phyloP scores from a whole-genome alignment of 148 eudicot species.

The Rhododendron griersonianum region DNA sequence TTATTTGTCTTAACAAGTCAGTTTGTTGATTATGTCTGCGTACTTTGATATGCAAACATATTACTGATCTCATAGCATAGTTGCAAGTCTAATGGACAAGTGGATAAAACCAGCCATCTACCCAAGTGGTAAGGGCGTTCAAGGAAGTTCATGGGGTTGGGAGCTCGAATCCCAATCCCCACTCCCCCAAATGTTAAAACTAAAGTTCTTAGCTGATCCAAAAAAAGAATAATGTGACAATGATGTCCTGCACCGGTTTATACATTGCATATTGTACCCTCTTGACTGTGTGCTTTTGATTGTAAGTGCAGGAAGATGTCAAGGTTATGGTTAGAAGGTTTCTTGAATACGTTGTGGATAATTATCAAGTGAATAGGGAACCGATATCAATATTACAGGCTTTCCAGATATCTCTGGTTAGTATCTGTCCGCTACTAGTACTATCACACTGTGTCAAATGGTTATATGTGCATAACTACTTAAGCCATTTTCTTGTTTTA shows the following conservation, averaged over 20 bases:
- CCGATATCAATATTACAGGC: slow-evolving; percentile 61
- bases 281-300: background rate
- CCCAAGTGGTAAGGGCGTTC: background rate
- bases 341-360: slow-evolving; percentile 61
- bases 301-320: slow-evolving; percentile 57
- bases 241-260: background rate
- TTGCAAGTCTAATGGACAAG: background rate
- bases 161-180: background rate
- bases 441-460: background rate
- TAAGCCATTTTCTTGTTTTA: background rate
- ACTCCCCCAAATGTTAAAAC: background rate
- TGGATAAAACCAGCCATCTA: background rate
- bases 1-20: background rate
- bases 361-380: slow-evolving; percentile 56
- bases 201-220: background rate
- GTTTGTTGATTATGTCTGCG: background rate
- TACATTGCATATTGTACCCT: background rate
- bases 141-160: background rate
- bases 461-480: background rate
- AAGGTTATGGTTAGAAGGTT: slow-evolving; percentile 41
- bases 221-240: background rate
- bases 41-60: background rate
- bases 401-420: slow-evolving; percentile 81
- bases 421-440: slow-evolving; percentile 12
- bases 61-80: background rate